A percentile compares a stretch with the other conserved stretches of the same genome.
Conservation (phyloP, 108 stramenopile genomes). For the Aurantiochytrium sp. region DNA sequence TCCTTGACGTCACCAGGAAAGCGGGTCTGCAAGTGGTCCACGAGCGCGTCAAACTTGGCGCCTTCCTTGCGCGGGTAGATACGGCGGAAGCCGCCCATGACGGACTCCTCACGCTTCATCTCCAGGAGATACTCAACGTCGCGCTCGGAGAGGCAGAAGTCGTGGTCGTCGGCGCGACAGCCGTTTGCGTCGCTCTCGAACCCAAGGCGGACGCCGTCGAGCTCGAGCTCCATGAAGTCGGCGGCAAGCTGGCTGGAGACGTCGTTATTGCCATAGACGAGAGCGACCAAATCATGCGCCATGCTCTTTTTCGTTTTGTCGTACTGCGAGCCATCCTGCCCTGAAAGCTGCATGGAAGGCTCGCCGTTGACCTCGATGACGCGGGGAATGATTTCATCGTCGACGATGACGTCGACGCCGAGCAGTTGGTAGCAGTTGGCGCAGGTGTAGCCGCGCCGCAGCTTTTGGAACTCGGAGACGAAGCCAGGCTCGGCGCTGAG, state of each 20-base stretch:
- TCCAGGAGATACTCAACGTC: background rate
- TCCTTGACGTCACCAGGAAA: background rate
- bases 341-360: background rate
- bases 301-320: background rate
- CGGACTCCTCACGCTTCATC: background rate
- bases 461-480: background rate
- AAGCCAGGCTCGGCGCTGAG: constrained; percentile 9
- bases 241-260: background rate
- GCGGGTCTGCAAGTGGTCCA: background rate
- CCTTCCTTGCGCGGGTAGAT: background rate
- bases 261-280: background rate
- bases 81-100: background rate
- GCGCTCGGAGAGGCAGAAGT: background rate
- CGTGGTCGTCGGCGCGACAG: background rate
- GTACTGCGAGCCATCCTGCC: background rate
- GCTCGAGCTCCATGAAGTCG: background rate
- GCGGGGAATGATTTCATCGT: background rate
- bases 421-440: constrained; percentile 20
- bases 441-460: constrained; percentile 12
- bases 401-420: constrained; percentile 12
- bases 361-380: constrained; percentile 27
- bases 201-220: background rate
- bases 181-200: background rate
- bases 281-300: background rate
- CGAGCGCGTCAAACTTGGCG: background rate